phyloP scores from a whole-genome alignment of 345 rosid genomes.

The Euphorbia tirucalli region DNA sequence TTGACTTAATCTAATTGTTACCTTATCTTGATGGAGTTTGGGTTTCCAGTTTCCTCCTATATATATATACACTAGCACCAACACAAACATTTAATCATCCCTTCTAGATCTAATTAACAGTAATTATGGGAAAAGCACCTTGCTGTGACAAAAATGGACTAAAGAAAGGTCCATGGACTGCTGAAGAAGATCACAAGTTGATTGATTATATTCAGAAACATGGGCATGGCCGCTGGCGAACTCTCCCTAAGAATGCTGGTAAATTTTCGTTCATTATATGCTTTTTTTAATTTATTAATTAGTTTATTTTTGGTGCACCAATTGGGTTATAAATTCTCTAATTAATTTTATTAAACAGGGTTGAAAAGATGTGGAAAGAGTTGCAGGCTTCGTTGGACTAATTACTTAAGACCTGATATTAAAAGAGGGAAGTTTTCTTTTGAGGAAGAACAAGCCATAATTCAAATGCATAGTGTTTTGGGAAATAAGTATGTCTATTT shows the following conservation, averaged over 20 bases:
- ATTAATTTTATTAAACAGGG: slow-evolving; percentile 18
- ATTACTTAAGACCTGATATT: slow-evolving; percentile 83
- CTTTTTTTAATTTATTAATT: too few relatives aligned
- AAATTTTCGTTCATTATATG: too few relatives aligned
- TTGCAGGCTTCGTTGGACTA: slow-evolving; percentile 85
- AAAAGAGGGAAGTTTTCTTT: slow-evolving; percentile 71
- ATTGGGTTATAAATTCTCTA: background rate
- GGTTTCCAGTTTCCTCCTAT: slow-evolving; percentile 13
- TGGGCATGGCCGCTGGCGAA: slow-evolving; percentile 84
- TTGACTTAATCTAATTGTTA: slow-evolving; percentile 38
- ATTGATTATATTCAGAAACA: slow-evolving; percentile 57
- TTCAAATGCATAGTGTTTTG: slow-evolving; percentile 63
- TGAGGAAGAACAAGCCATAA: slow-evolving; percentile 77
- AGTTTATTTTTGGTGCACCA: too few relatives aligned
- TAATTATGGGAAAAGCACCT: slow-evolving; percentile 48
- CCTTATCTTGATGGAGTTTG: slow-evolving; percentile 7
- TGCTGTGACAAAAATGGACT: slow-evolving; percentile 48
- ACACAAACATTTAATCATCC: background rate
- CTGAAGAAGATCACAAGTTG: slow-evolving; percentile 76
- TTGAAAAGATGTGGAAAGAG: slow-evolving; percentile 81
- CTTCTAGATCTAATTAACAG: too few relatives aligned
- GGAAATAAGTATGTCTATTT: slow-evolving; percentile 68
- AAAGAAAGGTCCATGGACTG: slow-evolving; percentile 93
- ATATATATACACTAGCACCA: slow-evolving; percentile 13
- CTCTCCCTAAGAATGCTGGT: slow-evolving; percentile 82